A percentile compares a stretch with the other conserved stretches of the same genome.
phyloP scores from a whole-genome alignment of 352 stramenopile species.

The Pythium rhizo-oryzae region DNA sequence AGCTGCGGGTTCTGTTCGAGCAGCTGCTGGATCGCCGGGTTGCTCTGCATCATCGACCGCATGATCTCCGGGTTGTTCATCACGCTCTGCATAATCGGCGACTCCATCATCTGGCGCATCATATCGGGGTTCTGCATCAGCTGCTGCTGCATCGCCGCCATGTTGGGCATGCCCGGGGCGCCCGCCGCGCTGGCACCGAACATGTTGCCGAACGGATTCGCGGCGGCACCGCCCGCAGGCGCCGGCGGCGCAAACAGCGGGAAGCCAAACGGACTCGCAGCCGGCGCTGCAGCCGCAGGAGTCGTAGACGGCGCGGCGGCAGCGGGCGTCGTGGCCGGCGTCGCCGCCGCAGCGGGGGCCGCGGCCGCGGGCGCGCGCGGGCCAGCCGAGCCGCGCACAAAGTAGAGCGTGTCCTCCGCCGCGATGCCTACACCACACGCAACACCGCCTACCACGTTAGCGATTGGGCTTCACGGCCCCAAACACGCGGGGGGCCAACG shows the following conservation, averaged over 20 bases:
- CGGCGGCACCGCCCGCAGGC: slow-evolving; percentile 22
- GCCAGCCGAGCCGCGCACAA: slow-evolving; percentile 69
- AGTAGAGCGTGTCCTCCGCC: slow-evolving; percentile 83
- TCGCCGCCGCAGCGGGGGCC: slow-evolving; percentile 24
- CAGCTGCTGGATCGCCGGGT: slow-evolving; percentile 95
- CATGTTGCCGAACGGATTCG: slow-evolving; percentile 66
- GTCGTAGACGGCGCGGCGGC: slow-evolving; percentile 14
- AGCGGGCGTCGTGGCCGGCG: slow-evolving; percentile 28
- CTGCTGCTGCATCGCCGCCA: slow-evolving; percentile 88
- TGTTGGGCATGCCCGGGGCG: slow-evolving; percentile 52
- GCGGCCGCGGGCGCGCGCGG: slow-evolving; percentile 32
- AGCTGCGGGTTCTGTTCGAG: slow-evolving; percentile 97
- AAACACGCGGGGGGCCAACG: no score
- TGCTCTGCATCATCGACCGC: slow-evolving; percentile 94
- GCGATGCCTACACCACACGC: slow-evolving; percentile 55
- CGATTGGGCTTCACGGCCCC: no score
- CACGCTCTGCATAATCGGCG: slow-evolving; percentile 91
- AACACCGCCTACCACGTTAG: background rate
- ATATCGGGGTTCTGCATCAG: slow-evolving; percentile 90
- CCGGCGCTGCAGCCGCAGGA: slow-evolving; percentile 8
- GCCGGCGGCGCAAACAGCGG: slow-evolving; percentile 42
- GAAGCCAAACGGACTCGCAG: slow-evolving; percentile 57
- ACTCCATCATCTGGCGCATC: slow-evolving; percentile 90
- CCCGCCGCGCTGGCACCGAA: slow-evolving; percentile 34
- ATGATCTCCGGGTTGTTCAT: slow-evolving; percentile 97